Conservation (phyloP, 352 stramenopile genomes). For the Pythium volutum region DNA sequence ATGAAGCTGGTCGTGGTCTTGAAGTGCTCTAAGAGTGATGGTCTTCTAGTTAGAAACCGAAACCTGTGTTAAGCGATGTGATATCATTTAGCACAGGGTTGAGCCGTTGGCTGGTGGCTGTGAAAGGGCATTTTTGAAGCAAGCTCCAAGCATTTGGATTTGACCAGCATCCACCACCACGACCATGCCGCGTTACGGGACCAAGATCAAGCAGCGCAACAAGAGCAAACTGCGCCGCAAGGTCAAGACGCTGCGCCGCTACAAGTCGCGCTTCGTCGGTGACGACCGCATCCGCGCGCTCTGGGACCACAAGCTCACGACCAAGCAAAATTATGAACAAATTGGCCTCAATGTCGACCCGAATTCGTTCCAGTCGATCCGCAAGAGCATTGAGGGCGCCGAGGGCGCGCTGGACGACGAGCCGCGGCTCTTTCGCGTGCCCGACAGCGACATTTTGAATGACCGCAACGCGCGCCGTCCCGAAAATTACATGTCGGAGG, state of each 20-base stretch:
- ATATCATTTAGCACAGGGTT: neutral
- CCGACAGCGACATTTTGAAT: slow-evolving; percentile 74
- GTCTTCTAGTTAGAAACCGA: no score
- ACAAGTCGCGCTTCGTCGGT: slow-evolving; percentile 70
- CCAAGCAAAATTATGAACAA: slow-evolving; percentile 75
- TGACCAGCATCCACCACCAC: neutral
- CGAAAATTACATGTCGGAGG: slow-evolving; percentile 77
- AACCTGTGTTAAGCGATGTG: neutral
- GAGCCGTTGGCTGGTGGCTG: neutral
- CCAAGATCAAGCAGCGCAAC: slow-evolving; percentile 60
- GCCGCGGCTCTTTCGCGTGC: slow-evolving; percentile 61
- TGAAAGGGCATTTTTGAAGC: neutral
- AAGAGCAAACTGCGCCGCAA: slow-evolving; percentile 70
- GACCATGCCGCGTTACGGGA: slow-evolving; percentile 29
- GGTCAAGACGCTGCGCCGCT: slow-evolving; percentile 69
- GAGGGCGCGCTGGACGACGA: slow-evolving; percentile 61
- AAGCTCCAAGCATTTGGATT: neutral
- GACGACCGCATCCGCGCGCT: slow-evolving; percentile 67
- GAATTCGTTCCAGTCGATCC: slow-evolving; percentile 54
- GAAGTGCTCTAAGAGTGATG: no score
- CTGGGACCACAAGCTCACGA: slow-evolving; percentile 80
- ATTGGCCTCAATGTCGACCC: slow-evolving; percentile 68
- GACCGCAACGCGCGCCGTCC: slow-evolving; percentile 67
- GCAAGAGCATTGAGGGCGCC: slow-evolving; percentile 40
- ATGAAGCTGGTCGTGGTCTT: no score